Base-by-base conservation (phyloP, 2,329 filamentous ascomycete species). In the Pezicula radicicola region DNA sequence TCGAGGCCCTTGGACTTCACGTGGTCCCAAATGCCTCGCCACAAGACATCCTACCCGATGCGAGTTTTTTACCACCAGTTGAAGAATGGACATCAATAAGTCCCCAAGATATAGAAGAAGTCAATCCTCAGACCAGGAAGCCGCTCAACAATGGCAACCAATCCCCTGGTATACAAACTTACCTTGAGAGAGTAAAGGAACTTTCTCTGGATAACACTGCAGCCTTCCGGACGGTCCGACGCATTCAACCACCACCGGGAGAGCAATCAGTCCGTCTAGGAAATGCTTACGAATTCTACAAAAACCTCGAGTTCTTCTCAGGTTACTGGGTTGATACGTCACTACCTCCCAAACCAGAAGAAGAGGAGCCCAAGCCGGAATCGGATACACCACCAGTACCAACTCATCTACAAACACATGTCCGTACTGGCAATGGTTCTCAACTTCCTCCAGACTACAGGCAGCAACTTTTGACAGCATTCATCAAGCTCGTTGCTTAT, bases 261-360 rank as follows among this genome's bases (percentile, higher is more conserved):
- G 76, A 77, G 60, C 69, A 74, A 43, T 72, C 77, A 35, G 74
- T 77, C 28, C 77, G 82, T 6, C 68, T 87, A 7, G 83, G 83
- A 13, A 85, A 84, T 58, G 77, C 80, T 5, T 86, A 85, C 59
- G 83, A 86, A 66, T 86, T 87, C 66, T 87, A 79, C 68, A 80
- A 80, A 48, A 79, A 81, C 58, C 71, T 87, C 18, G 83, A 87
- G 60, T 65, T 75, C 25, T 76, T 84, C 61, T 79, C 81, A 2
- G 62, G 72, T 1, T 86, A 76, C 60, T 87, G 83, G 83, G 79
- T 84, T 30, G 83, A 87, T 60, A 79, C 81, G 0, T 81, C 80
- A 4, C 54, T 65, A 12, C 55, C 58, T n/a, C 30, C 51, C 10
- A 48, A 53, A 19, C 42, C 46, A 28, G 49, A 57, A 46, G 54